Base-by-base conservation (phyloP, 2,329 filamentous ascomycete species). In the Calonectria naviculata region DNA sequence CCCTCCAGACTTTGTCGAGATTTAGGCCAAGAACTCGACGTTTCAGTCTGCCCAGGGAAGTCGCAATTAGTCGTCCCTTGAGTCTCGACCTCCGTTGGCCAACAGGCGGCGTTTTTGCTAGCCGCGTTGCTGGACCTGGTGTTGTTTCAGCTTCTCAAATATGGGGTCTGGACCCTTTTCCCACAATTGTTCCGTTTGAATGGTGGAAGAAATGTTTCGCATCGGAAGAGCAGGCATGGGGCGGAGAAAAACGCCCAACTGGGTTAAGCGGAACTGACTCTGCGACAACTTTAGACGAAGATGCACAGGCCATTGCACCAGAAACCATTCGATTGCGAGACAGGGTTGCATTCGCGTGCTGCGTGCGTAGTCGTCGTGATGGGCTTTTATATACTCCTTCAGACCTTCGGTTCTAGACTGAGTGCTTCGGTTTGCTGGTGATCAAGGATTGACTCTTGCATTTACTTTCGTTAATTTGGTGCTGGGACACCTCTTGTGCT, bases 221-320 rank as follows among this genome's bases (percentile, higher is more conserved):
- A 62, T 46, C 54, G 65, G 24, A 24, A n/a, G 38, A 47, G 31
- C 28, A 65, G 44, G 54, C 41, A 58, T 34, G 10, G 28, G 29
- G 34, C 68, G 64, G 75, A 42, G 58, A 58, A 19, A 12, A 36
- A 1, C 21, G 26, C 68, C 24, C 60, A 75, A 68, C 46, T 68
- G 42, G 75, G 61, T 70, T 65, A 56, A 21, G 44, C 68, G 72
- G 75, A 77, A 63, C 52, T 21, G 54, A 65, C 49, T 65, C 56
- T 62, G 62, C 60, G 63, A 66, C 44, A 41, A 17, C 54, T 63
- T n/a, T 29, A 44, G 56, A 29, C 29, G 68, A 65, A 49, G 46
- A 46, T 41, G 67, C 24, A 44, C 36, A 68, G 36, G 36, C 15
- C 15, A 24, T 52, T 26, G 28, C 28, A 64, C 42, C 31, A 24